phyloP scores from a whole-genome alignment of 192 early-diverging fungal species.

The Coemansia sp. region DNA sequence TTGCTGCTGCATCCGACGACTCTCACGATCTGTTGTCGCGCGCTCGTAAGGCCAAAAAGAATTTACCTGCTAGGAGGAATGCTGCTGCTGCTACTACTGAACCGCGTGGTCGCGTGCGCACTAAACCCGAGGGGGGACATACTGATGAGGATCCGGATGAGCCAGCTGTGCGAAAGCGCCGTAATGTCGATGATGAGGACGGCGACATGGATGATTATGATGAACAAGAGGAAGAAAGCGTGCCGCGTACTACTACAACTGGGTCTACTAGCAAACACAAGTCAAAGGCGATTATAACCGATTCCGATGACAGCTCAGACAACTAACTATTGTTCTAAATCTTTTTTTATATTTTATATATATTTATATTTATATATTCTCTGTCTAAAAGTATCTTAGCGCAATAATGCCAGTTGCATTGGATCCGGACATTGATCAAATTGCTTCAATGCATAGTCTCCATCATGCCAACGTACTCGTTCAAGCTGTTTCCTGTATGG shows the following conservation, averaged over 20 bases:
- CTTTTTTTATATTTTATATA: not conserved
- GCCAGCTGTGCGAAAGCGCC: slow-evolving; percentile 65
- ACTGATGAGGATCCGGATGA: slow-evolving; percentile 76
- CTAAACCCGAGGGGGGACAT: slow-evolving; percentile 71
- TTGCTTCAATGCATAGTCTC: too few relatives aligned
- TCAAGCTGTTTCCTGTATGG: too few relatives aligned
- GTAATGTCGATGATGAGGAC: slow-evolving; percentile 54
- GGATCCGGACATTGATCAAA: too few relatives aligned
- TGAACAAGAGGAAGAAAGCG: too few relatives aligned
- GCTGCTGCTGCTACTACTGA: not conserved
- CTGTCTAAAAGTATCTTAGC: too few relatives aligned
- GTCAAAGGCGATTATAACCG: slow-evolving; percentile 35
- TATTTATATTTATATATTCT: not conserved
- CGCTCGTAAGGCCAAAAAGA: too few relatives aligned
- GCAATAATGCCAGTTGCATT: too few relatives aligned
- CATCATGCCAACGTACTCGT: too few relatives aligned
- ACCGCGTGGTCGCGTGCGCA: not conserved
- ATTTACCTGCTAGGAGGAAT: not conserved
- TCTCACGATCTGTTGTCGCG: too few relatives aligned
- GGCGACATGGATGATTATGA: slow-evolving; percentile 14
- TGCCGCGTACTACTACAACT: too few relatives aligned
- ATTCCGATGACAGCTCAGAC: slow-evolving; percentile 8
- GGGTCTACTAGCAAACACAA: slow-evolving; percentile 15
- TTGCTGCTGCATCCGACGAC: not conserved
- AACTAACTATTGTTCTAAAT: not conserved